These are phyloP conservation scores for Talaromyces funiculosus DNA, from an alignment of 2,329 filamentous ascomycete species.

Conservation along the genomic window DNA sequence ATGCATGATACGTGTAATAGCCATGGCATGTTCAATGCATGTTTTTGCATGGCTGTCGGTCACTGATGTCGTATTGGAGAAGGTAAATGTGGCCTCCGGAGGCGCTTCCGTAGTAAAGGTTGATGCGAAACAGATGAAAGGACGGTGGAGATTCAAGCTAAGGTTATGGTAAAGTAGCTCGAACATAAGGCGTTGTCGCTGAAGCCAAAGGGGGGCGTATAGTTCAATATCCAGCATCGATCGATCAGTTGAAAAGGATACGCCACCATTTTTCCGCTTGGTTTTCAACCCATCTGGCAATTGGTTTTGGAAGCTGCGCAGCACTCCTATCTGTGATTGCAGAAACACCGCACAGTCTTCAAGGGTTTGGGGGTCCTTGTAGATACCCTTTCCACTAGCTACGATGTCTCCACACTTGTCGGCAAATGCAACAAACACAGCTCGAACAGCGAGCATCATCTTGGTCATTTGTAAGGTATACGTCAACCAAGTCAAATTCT, in stretches of 20 bases:
- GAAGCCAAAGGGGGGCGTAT: constrained; percentile 38
- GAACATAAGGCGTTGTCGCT: constrained; percentile 39
- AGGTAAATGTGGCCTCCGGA: background rate
- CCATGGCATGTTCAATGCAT: constrained; percentile 32
- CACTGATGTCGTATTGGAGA: constrained; percentile 12
- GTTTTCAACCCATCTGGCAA: constrained; percentile 39
- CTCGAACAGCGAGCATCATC: constrained; percentile 29
- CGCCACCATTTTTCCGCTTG: constrained; percentile 27
- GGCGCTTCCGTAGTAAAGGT: background rate
- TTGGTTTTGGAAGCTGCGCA: constrained; percentile 28
- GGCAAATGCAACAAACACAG: constrained; percentile 34
- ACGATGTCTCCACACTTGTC: constrained; percentile 23
- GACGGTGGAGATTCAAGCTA: constrained; percentile 34
- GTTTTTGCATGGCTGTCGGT: constrained; percentile 24
- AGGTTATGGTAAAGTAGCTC: constrained; percentile 41
- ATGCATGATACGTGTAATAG: constrained; percentile 36
- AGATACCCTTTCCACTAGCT: constrained; percentile 19
- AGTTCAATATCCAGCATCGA: constrained; percentile 31
- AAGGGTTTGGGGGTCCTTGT: constrained; percentile 26
- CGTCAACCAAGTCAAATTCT: constrained; percentile 37
- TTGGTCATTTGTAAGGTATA: constrained; percentile 32
- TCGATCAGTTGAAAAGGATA: constrained; percentile 36
- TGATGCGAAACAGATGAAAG: constrained; percentile 34
- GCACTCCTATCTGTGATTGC: constrained; percentile 19
- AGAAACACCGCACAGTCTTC: constrained; percentile 30